Base-by-base conservation (phyloP, 495 filamentous ascomycete species). In the Hypoxylon fragiforme region DNA sequence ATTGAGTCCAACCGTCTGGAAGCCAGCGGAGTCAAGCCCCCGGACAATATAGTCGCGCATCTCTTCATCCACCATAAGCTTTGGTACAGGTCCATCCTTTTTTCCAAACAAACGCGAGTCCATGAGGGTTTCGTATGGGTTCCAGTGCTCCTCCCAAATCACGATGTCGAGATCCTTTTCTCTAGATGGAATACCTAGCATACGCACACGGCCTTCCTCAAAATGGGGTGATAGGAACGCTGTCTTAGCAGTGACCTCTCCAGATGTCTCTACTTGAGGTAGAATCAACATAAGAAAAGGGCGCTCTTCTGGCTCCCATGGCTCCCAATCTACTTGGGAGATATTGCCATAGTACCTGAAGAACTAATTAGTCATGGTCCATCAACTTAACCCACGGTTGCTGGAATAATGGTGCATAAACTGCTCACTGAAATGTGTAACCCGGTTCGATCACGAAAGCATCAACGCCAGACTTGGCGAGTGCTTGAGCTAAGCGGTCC, bases 301-400 rank as follows among this genome's bases (percentile, higher is more conserved):
- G 3, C 78, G 65, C 57, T 82, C 81, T 61, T 84, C 80, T 0
- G 80, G 81, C 73, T 82, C 79, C 80, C 77, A 81, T 1, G 73
- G 70, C 52, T 83, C 81, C 81, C 81, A 84, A 44, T 81, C 77
- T 6, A 48, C 57, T 61, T 84, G 81, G 20, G 73, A 75, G 35
- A 77, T 66, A 42, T 82, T 84, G 12, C 65, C 78, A 55, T 81
- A 83, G 45, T 82, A 83, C 21, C 64, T 67, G 16, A 3, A 14
- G 16, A 16, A 15, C 4, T 14, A 2, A 13, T 37, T 3, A 37
- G 34, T 5, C 34, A 16, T n/a, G n/a, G n/a, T n/a, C n/a, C n/a
- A n/a, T n/a, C n/a, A n/a, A n/a, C n/a, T n/a, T n/a, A n/a, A n/a
- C n/a, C n/a, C n/a, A 3, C 34, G 4, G 4, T 15, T 4, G 2